These are phyloP conservation scores for Emericellopsis atlantica DNA, from an alignment of 2,329 filamentous ascomycete genomes.

Conservation along the genomic window DNA sequence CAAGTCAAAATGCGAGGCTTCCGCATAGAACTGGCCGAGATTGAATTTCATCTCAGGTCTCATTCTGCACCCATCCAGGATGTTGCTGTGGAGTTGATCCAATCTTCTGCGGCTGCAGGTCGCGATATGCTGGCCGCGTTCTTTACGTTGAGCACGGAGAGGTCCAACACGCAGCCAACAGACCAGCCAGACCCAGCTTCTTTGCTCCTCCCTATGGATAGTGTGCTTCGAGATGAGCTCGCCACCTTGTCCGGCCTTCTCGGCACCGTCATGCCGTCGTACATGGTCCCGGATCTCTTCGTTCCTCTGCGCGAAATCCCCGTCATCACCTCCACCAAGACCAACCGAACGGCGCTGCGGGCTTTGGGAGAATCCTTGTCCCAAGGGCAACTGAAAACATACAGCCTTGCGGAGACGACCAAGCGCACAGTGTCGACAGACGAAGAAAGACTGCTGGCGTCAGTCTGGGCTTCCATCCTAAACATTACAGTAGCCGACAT, in stretches of 20 bases:
- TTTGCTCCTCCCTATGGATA: background rate
- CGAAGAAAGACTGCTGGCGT: background rate
- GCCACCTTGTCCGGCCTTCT: background rate
- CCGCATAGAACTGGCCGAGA: slow-evolving; percentile 2
- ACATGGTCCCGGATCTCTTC: slow-evolving; percentile 7
- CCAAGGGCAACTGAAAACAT: background rate
- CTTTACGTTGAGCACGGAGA: background rate
- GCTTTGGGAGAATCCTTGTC: background rate
- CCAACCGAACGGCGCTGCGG: slow-evolving; percentile 4
- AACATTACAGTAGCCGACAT: background rate
- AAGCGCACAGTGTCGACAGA: background rate
- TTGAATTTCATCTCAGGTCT: slow-evolving; percentile 1
- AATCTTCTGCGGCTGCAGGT: no score
- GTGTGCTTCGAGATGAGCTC: background rate
- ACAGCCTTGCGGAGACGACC: background rate
- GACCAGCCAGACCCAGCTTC: slow-evolving; percentile 1
- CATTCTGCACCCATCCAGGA: background rate
- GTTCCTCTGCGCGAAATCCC: slow-evolving; percentile 4
- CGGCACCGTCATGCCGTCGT: slow-evolving; percentile 1
- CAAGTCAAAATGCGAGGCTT: slow-evolving; percentile 3
- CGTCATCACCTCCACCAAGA: slow-evolving; percentile 5
- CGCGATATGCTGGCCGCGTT: background rate
- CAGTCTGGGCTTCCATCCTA: background rate
- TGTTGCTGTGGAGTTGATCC: background rate
- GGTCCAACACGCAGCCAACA: background rate